Percentiles rank a stretch among this genome's conserved stretches.
Conservation (phyloP, 768 basidiomycete species). For the Hericium alpestre region DNA sequence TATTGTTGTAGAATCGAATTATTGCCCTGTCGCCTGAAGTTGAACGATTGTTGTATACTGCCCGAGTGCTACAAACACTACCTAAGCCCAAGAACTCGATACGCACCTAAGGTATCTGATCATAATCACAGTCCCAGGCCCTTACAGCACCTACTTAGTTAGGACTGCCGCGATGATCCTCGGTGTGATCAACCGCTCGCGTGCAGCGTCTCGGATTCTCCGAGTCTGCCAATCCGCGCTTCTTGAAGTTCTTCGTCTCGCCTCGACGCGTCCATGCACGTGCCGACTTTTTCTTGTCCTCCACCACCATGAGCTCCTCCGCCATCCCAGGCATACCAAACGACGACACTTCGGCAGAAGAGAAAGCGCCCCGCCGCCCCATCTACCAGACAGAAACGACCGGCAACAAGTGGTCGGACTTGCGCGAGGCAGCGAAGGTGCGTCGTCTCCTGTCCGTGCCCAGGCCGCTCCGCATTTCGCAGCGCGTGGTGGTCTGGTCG, state of each 20-base stretch:
- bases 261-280: not conserved
- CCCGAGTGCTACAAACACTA: too few species aligned
- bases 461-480: not conserved
- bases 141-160: too few species aligned
- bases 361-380: constrained; percentile 3
- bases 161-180: too few species aligned
- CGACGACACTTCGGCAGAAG: not conserved
- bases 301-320: constrained; percentile 9
- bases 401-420: constrained; percentile 23
- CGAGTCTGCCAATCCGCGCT: too few species aligned
- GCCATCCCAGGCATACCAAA: not conserved
- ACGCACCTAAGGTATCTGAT: too few species aligned
- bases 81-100: too few species aligned
- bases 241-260: too few species aligned
- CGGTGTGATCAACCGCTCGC: too few species aligned
- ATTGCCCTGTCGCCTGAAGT: not conserved
- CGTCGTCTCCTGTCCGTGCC: not conserved
- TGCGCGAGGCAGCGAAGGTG: constrained; percentile 26
- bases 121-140: too few species aligned
- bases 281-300: not conserved
- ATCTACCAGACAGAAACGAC: constrained; percentile 24
- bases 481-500: too few species aligned
- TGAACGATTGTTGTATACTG: too few species aligned
- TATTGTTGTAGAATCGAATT: not conserved
- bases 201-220: too few species aligned